These are phyloP conservation scores for Fusarium sp. DNA, from an alignment of 2,329 filamentous ascomycete genomes.

Conservation along the genomic window DNA sequence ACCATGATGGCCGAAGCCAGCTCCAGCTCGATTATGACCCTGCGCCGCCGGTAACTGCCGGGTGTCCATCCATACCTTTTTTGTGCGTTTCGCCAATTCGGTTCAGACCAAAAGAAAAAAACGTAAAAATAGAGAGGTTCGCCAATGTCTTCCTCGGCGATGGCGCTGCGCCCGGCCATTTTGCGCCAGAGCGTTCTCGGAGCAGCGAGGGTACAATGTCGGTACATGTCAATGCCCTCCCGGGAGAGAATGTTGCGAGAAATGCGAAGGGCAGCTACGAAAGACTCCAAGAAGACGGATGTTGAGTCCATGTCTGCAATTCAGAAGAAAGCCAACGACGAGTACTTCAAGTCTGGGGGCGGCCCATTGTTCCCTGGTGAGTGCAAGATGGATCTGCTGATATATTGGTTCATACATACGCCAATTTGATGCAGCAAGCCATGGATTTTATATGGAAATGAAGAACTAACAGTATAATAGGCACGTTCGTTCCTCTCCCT, in stretches of 20 bases:
- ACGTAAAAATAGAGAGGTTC: background rate
- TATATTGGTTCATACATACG: background rate
- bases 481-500: constrained; percentile 61
- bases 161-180: constrained; percentile 40
- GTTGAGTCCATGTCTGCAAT: constrained; percentile 48
- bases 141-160: constrained; percentile 37
- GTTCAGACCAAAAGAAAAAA: background rate
- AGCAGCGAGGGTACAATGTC: constrained; percentile 41
- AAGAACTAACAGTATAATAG: constrained; percentile 46
- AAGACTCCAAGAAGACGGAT: constrained; percentile 43
- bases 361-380: constrained; percentile 52
- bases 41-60: constrained; percentile 43
- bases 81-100: background rate
- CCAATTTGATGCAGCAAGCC: constrained; percentile 13
- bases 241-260: constrained; percentile 46
- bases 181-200: constrained; percentile 38
- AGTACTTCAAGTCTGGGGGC: constrained; percentile 51
- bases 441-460: background rate
- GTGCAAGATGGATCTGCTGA: constrained; percentile 20
- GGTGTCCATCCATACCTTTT: constrained; percentile 9
- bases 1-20: constrained; percentile 11
- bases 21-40: constrained; percentile 43
- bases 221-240: constrained; percentile 46
- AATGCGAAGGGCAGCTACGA: constrained; percentile 42
- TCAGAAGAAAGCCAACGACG: constrained; percentile 48